These are phyloP conservation scores for Serendipita sp. DNA, from an alignment of 768 basidiomycete species.

Conservation along the genomic window DNA sequence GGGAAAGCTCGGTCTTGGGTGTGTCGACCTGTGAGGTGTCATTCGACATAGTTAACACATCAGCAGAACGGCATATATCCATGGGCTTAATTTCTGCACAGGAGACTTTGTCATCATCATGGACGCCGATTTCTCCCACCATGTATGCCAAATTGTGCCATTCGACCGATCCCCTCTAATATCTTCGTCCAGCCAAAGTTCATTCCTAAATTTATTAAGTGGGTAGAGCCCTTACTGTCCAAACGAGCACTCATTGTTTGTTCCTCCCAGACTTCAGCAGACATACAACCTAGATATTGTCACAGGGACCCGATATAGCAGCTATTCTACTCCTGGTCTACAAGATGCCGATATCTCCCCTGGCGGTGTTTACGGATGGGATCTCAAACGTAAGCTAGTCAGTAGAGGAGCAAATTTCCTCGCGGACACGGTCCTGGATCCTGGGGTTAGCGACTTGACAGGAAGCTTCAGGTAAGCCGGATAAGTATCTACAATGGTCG, in stretches of 20 bases:
- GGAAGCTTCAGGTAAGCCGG: slow-evolving; percentile 66
- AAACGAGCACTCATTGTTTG: neutral
- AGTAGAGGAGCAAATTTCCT: slow-evolving; percentile 82
- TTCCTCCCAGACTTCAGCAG: slow-evolving; percentile 49
- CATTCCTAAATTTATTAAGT: slow-evolving; percentile 85
- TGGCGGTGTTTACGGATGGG: slow-evolving; percentile 88
- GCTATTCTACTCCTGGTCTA: slow-evolving; percentile 39
- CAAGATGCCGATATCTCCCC: slow-evolving; percentile 36
- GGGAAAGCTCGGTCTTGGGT: slow-evolving; percentile 87
- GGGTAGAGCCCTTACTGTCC: slow-evolving; percentile 7
- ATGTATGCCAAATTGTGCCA: slow-evolving; percentile 36
- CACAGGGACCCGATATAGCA: slow-evolving; percentile 77
- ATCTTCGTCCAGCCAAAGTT: slow-evolving; percentile 58
- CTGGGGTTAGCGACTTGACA: slow-evolving; percentile 79
- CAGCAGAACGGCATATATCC: slow-evolving; percentile 74
- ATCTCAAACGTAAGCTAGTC: slow-evolving; percentile 74
- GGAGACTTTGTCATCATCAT: slow-evolving; percentile 94
- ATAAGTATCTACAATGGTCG: neutral
- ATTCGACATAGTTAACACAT: slow-evolving; percentile 1
- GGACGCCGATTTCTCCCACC: slow-evolving; percentile 94
- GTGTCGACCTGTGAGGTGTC: slow-evolving; percentile 12
- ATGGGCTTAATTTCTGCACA: slow-evolving; percentile 75
- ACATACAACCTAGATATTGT: slow-evolving; percentile 84
- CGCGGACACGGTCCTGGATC: slow-evolving; percentile 68
- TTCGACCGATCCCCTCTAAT: neutral